phyloP scores from a whole-genome alignment of 805 yeast genomes.

The Alloascoidea hylecoeti region DNA sequence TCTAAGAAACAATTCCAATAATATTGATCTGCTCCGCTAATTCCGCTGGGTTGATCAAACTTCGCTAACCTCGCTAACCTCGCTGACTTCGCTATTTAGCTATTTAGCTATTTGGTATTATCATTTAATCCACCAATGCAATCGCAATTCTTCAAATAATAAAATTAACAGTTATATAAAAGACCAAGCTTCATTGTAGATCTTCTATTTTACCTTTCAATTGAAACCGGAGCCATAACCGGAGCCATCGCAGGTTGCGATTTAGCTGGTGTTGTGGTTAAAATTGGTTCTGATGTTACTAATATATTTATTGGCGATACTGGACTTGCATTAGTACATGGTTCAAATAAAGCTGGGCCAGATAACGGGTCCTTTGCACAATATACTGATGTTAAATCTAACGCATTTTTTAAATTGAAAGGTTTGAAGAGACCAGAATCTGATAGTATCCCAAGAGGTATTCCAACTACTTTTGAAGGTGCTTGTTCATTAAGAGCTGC shows the following conservation, averaged over 20 bases:
- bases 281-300: conserved; percentile 51
- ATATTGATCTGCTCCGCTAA: no score
- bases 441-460: not conserved
- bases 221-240: no score
- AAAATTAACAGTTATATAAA: no score
- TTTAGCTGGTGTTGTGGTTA: conserved; percentile 81
- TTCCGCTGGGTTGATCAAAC: no score
- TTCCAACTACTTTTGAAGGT: not conserved
- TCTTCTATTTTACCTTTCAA: no score
- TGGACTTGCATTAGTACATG: conserved; percentile 27
- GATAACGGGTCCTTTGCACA: not conserved
- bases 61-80: no score
- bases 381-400: not conserved
- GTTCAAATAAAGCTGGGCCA: not conserved
- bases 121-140: no score
- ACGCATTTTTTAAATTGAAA: not conserved
- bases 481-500: not conserved
- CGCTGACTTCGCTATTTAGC: no score
- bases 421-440: not conserved
- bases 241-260: conserved; percentile 48
- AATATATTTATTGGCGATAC: conserved; percentile 68
- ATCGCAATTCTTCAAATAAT: no score
- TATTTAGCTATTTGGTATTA: no score
- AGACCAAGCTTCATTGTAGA: no score
- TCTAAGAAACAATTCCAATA: no score